Conservation (phyloP, 2,329 filamentous ascomycete genomes). For the Scedosporium minutisporum region DNA sequence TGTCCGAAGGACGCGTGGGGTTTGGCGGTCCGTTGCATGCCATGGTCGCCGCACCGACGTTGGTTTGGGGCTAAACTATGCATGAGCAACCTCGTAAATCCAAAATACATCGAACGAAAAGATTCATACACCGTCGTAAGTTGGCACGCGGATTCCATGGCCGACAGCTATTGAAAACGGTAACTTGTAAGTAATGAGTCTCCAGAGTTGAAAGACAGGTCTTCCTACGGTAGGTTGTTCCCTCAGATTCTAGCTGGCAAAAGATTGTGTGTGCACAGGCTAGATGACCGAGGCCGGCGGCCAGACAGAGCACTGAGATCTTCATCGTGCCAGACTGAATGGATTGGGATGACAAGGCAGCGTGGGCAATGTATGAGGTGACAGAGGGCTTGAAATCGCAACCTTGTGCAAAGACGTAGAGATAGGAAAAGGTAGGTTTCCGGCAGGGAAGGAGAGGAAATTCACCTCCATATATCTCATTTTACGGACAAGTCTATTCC, state of each 20-base stretch:
- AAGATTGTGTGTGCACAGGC: constrained; percentile 19
- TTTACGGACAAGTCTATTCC: not conserved
- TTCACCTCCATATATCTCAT: not conserved
- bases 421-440: not conserved
- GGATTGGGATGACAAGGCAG: too few relatives aligned
- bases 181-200: not conserved
- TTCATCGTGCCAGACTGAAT: constrained; percentile 10
- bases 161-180: constrained; percentile 18
- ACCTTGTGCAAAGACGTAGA: not conserved
- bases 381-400: not conserved
- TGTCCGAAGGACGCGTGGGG: constrained; percentile 35
- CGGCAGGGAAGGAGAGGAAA: not conserved
- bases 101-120: constrained; percentile 15
- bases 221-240: constrained; percentile 19
- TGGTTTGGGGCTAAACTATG: constrained; percentile 13
- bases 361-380: not conserved
- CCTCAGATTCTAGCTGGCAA: constrained; percentile 23
- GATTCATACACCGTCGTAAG: constrained; percentile 29
- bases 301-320: not conserved
- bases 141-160: constrained; percentile 31
- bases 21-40: constrained; percentile 49
- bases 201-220: not conserved
- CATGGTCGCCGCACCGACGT: constrained; percentile 42
- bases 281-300: not conserved
- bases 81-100: not conserved